A percentile compares a stretch with the other conserved stretches of the same genome.
Conservation (phyloP, 75 land plant species). For the Cryptomeria japonica region DNA sequence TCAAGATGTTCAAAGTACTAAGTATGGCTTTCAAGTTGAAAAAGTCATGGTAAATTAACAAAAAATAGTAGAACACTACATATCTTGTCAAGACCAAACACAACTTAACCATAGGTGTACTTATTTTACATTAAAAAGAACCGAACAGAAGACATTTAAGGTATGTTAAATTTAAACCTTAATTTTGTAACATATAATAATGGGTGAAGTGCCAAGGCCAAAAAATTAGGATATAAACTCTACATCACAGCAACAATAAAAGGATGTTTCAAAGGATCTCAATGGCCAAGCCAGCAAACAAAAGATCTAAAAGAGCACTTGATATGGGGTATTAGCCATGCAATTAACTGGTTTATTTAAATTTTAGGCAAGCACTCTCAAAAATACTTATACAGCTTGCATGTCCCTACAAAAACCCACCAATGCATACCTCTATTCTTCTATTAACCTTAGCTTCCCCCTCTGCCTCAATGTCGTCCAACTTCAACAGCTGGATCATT, state of each 20-base stretch:
- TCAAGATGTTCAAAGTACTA: too few species aligned
- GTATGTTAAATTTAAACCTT: too few species aligned
- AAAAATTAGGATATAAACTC: neutral
- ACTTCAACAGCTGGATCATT: constrained; percentile 76
- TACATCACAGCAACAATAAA: neutral
- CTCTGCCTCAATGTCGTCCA: constrained; percentile 82
- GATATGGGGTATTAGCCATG: neutral
- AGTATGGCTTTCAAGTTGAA: neutral
- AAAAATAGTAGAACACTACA: neutral
- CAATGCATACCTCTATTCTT: constrained; percentile 60
- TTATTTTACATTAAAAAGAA: too few species aligned
- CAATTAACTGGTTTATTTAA: neutral
- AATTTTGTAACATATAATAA: too few species aligned
- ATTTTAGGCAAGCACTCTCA: neutral
- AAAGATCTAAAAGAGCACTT: neutral
- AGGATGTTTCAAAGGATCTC: too few species aligned
- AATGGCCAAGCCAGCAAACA: too few species aligned
- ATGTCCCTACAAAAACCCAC: neutral
- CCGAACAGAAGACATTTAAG: too few species aligned
- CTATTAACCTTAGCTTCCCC: constrained; percentile 82
- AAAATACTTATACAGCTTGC: neutral
- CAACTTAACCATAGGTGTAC: neutral
- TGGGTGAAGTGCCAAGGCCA: neutral
- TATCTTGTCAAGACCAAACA: neutral
- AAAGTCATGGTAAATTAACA: too few species aligned